Evolutionary conservation across 2,329 filamentous ascomycete genomes (phyloP).

Genomic region (Paraphoma chrysanthemicola): DNA sequence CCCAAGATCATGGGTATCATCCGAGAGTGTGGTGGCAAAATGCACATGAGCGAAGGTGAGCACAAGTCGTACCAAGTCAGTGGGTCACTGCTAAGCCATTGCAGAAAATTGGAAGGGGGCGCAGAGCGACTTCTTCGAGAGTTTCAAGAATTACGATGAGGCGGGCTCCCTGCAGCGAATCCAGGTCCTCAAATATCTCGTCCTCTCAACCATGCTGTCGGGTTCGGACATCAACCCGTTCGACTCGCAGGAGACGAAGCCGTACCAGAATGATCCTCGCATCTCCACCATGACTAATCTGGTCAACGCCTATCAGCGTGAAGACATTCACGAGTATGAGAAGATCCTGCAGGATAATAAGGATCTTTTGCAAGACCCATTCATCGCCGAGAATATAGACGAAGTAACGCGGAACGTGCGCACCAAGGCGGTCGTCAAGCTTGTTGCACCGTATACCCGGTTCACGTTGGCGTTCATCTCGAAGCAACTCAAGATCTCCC

Average conservation of each 20-base stretch:
- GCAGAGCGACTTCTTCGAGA: conserved; percentile 97
- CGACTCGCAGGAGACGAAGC: conserved; percentile 98
- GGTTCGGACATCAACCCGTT: conserved; percentile 98
- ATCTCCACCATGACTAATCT: conserved; percentile 97
- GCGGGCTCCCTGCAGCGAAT: conserved; percentile 95
- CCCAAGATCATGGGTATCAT: conserved; percentile 99
- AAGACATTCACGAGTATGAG: conserved; percentile 93
- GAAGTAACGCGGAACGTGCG: conserved; percentile 98
- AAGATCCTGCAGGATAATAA: conserved; percentile 84
- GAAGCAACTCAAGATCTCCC: conserved; percentile 82
- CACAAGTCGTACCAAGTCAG: conserved; percentile 12
- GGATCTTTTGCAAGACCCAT: conserved; percentile 88
- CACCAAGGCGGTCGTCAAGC: conserved; percentile 90
- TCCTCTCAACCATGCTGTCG: conserved; percentile 98
- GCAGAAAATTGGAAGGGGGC: conserved; percentile 96
- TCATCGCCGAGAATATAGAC: conserved; percentile 99
- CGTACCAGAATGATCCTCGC: conserved; percentile 93
- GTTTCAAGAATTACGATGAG: conserved; percentile 98
- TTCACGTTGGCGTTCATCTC: conserved; percentile 91
- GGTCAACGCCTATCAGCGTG: conserved; percentile 93
- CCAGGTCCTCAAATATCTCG: conserved; percentile 95
- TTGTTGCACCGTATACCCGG: conserved; percentile 92
- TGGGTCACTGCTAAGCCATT: conserved; percentile 27
- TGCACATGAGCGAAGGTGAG: conserved; percentile 93
- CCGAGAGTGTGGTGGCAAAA: conserved; percentile 97